Percentiles rank a stretch among this genome's conserved stretches.
Conservation (phyloP, 2,329 filamentous ascomycete species). For the Biscogniauxia marginata region DNA sequence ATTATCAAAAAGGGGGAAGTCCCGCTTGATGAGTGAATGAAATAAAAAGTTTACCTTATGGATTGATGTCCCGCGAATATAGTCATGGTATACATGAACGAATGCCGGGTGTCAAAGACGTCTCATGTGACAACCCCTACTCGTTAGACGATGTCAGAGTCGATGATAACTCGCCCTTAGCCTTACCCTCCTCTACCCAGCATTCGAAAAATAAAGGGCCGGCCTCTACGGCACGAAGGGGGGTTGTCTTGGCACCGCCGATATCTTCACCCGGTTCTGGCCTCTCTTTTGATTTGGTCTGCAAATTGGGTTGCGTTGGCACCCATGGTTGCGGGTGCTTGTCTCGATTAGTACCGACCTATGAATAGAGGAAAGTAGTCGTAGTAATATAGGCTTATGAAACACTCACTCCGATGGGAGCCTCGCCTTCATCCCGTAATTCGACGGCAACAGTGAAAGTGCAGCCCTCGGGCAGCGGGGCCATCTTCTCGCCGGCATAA, state of each 20-base stretch:
- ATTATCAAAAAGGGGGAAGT: not conserved
- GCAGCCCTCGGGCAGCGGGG: constrained; percentile 60
- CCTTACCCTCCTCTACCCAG: constrained; percentile 59
- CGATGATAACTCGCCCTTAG: constrained; percentile 33
- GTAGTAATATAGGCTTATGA: too few relatives aligned
- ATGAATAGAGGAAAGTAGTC: not conserved
- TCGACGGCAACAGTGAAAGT: constrained; percentile 78
- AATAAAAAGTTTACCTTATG: not conserved
- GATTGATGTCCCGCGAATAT: not conserved
- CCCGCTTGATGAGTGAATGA: not conserved
- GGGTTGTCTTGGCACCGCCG: constrained; percentile 43
- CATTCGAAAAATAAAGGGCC: constrained; percentile 65
- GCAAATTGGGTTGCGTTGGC: constrained; percentile 49
- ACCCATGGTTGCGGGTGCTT: constrained; percentile 63
- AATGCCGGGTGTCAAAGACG: not conserved
- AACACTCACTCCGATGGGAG: constrained; percentile 56
- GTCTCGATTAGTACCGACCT: not conserved
- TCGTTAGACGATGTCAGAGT: constrained; percentile 8
- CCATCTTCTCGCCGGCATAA: constrained; percentile 56
- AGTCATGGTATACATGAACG: not conserved
- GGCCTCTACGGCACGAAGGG: constrained; percentile 54
- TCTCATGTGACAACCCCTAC: not conserved
- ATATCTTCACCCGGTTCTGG: constrained; percentile 33
- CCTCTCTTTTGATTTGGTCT: constrained; percentile 36
- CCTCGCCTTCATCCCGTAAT: constrained; percentile 57